Base-by-base conservation (phyloP, 805 yeast species). In the Myxozyma sirexii region DNA sequence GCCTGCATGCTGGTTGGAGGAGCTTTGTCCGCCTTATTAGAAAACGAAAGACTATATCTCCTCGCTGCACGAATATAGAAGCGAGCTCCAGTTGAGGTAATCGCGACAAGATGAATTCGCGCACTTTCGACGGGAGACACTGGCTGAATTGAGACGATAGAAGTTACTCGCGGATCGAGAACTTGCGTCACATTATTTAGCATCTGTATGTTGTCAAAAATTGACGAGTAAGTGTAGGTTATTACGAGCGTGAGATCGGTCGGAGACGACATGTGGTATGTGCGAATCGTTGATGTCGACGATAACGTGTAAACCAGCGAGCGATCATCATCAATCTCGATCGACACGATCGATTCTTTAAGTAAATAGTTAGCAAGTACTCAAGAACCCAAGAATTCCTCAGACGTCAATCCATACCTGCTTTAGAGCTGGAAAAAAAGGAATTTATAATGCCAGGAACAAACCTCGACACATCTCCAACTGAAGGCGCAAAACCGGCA, bases 51-150 rank as follows among this genome's bases (percentile, higher is more conserved):
- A 38, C 60, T 56, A 44, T 47, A 61, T 3, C 57, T 59, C 46
- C 57, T 75, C 62, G 68, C 79, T 63, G 45, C 88, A 83, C 84
- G 82, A 52, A 86, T 72, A 62, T 83, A 85, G 26, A 91, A 77
- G 66, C 97, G 82, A 66, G 89, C 88, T n/a, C 97, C 97, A 62
- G 85, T 87, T 49, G 84, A 79, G 0, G 97, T 89, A 15, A 88
- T 79, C 0, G 96, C 96, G 51, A 91, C 84, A 55, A 91, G 75
- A 69, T 84, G 90, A 24, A 90, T 76, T 54, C 85, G 85, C 31
- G 81, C 76, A 44, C 90, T 87, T 71, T 90, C 96, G 21, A 74
- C 71, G 50, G 79, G 83, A 2, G 85, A 73, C 10, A 88, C 82
- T n/a, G 82, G 79, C 61, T 82, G 82, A 54, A 88, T 80, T 65